phyloP scores from a whole-genome alignment of 1,139 yeast genomes.

The Hyphopichia khmerensis region DNA sequence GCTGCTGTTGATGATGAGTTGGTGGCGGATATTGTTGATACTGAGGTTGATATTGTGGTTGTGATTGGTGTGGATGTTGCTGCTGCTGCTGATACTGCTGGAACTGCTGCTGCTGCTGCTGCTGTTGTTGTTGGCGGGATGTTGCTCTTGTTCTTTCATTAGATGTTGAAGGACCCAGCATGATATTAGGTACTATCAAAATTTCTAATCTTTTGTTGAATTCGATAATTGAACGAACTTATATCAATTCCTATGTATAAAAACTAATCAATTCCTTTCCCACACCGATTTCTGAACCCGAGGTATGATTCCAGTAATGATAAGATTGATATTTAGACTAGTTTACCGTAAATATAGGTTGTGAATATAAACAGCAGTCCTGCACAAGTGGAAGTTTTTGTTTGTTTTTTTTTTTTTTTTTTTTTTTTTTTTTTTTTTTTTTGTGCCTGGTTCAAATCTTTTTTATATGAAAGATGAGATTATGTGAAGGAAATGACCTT shows the following conservation, averaged over 20 bases:
- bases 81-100: slow-evolving; percentile 2
- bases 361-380: slow-evolving; percentile 5
- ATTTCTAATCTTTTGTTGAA: background rate
- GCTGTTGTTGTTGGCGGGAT: slow-evolving; percentile 6
- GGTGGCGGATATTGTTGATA: slow-evolving; percentile 4
- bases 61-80: slow-evolving; percentile 5
- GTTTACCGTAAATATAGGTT: slow-evolving; percentile 4
- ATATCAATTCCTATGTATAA: no score
- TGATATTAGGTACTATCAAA: slow-evolving; percentile 5
- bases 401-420: background rate
- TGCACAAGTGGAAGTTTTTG: slow-evolving; percentile 7
- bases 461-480: background rate
- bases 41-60: slow-evolving; percentile 6
- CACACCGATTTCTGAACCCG: background rate
- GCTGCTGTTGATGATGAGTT: slow-evolving; percentile 11
- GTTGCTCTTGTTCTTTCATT: slow-evolving; percentile 33
- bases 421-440: background rate
- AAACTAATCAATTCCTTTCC: background rate
- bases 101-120: slow-evolving; percentile 1
- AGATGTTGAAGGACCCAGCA: slow-evolving; percentile 35
- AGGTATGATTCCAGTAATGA: background rate
- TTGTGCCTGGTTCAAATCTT: background rate
- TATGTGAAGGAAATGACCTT: background rate
- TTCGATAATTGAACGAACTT: no score
- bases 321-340: background rate